phyloP scores from a whole-genome alignment of 2,329 filamentous ascomycete species.

The Fusarium sp. region DNA sequence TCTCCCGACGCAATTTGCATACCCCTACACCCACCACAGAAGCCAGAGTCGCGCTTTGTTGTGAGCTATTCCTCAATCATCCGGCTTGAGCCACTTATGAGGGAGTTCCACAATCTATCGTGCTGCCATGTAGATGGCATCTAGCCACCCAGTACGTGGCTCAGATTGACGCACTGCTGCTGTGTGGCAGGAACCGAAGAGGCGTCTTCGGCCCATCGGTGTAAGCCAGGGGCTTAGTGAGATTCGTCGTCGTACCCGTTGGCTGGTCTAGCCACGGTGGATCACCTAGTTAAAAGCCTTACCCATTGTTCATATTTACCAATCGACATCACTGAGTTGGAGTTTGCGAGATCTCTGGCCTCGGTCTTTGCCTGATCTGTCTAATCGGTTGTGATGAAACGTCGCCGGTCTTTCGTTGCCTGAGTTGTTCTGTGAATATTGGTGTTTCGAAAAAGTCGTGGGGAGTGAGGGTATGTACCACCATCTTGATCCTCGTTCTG shows the following conservation, averaged over 20 bases:
- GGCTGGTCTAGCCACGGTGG: conserved; percentile 15
- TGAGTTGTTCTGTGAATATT: conserved; percentile 63
- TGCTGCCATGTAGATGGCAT: not conserved
- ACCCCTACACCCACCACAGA: not conserved
- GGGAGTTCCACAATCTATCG: not conserved
- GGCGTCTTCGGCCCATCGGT: not conserved
- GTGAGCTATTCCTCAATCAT: not conserved
- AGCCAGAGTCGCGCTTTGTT: not conserved
- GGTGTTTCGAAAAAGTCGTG: conserved; percentile 40
- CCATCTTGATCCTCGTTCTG: conserved; percentile 84
- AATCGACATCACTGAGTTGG: conserved; percentile 96
- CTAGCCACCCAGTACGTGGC: not conserved
- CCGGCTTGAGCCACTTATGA: not conserved
- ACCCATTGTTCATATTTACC: conserved; percentile 67
- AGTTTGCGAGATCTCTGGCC: conserved; percentile 88
- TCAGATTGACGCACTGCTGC: not conserved
- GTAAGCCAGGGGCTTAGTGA: conserved; percentile 1
- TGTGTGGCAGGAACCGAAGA: conserved; percentile 1
- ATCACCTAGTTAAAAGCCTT: conserved; percentile 30
- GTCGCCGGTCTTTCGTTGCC: conserved; percentile 62
- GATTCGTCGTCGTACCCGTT: conserved; percentile 20
- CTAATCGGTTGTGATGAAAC: conserved; percentile 65
- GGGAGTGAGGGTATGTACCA: conserved; percentile 55
- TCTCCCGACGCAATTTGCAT: not conserved
- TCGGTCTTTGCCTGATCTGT: conserved; percentile 70